A percentile compares a stretch with the other conserved stretches of the same genome.
phyloP scores from a whole-genome alignment of 2,329 filamentous ascomycete genomes.

The Mollisiaceae sp. region DNA sequence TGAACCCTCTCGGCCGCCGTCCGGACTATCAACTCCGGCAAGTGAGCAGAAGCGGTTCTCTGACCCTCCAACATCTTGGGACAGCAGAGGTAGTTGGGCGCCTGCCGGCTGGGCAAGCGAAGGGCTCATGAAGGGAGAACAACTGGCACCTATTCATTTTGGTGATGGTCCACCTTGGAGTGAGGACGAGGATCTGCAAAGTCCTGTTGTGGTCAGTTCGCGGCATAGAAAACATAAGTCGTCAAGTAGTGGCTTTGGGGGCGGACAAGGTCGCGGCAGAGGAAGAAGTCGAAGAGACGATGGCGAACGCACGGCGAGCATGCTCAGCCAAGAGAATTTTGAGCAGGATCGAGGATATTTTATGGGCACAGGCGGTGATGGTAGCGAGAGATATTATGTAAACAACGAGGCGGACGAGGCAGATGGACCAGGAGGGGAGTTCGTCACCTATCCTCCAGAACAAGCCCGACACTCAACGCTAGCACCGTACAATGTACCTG shows the following conservation, averaged over 20 bases:
- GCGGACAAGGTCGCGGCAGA: constrained; percentile 47
- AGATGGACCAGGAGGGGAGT: constrained; percentile 79
- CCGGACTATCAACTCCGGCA: constrained; percentile 81
- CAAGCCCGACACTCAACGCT: constrained; percentile 61
- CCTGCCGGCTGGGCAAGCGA: constrained; percentile 46
- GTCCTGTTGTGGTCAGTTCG: constrained; percentile 82
- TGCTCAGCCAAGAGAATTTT: constrained; percentile 56
- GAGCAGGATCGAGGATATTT: constrained; percentile 70
- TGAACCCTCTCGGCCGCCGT: constrained; percentile 71
- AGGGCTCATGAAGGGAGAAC: constrained; percentile 66
- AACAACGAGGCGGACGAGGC: constrained; percentile 71
- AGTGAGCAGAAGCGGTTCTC: constrained; percentile 82
- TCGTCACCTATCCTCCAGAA: constrained; percentile 76
- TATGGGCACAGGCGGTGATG: constrained; percentile 69
- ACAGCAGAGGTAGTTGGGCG: constrained; percentile 67
- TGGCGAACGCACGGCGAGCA: constrained; percentile 46
- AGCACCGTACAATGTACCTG: constrained; percentile 51
- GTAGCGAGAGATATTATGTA: constrained; percentile 74
- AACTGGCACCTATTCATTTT: constrained; percentile 82
- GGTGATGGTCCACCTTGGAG: constrained; percentile 91
- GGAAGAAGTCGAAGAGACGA: constrained; percentile 49
- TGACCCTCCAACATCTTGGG: constrained; percentile 79
- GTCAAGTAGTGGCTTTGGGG: constrained; percentile 55
- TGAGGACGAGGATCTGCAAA: constrained; percentile 93
- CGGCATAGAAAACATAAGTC: constrained; percentile 88